These are phyloP conservation scores for Cystoderma amianthinum DNA, from an alignment of 768 basidiomycete species.

Conservation along the genomic window DNA sequence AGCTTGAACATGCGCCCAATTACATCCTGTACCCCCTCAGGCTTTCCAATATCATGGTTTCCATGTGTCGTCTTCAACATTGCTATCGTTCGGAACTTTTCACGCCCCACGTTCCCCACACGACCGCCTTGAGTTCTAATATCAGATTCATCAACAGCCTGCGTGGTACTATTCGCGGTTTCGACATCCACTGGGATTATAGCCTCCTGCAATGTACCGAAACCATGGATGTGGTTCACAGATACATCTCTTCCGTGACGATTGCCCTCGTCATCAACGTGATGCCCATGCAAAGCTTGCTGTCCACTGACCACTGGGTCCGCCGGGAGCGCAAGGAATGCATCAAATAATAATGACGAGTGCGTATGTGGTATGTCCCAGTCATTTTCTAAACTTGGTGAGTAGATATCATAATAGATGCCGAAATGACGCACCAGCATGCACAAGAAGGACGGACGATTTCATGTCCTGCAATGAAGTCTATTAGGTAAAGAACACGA, in stretches of 20 bases:
- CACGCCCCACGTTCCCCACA: constrained; percentile 7
- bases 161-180: background rate
- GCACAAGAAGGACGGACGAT: constrained; percentile 63
- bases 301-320: background rate
- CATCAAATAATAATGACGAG: constrained; percentile 60
- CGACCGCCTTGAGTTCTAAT: background rate
- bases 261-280: background rate
- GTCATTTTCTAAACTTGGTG: constrained; percentile 42
- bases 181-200: constrained; percentile 37
- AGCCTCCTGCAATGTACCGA: constrained; percentile 36
- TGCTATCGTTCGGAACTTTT: constrained; percentile 38
- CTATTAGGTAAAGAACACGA: constrained; percentile 3
- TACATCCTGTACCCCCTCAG: constrained; percentile 68
- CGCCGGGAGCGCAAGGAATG: constrained; percentile 46
- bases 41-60: constrained; percentile 49
- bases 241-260: constrained; percentile 1
- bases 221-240: constrained; percentile 31
- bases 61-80: constrained; percentile 54
- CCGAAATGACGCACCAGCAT: constrained; percentile 37
- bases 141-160: background rate
- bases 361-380: constrained; percentile 67
- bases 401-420: background rate
- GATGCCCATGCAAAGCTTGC: background rate
- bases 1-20: constrained; percentile 38
- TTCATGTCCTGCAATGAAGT: constrained; percentile 42